Evolutionary conservation across 2,329 filamentous ascomycete species (phyloP).

Genomic region (Fusarium aywerte): DNA sequence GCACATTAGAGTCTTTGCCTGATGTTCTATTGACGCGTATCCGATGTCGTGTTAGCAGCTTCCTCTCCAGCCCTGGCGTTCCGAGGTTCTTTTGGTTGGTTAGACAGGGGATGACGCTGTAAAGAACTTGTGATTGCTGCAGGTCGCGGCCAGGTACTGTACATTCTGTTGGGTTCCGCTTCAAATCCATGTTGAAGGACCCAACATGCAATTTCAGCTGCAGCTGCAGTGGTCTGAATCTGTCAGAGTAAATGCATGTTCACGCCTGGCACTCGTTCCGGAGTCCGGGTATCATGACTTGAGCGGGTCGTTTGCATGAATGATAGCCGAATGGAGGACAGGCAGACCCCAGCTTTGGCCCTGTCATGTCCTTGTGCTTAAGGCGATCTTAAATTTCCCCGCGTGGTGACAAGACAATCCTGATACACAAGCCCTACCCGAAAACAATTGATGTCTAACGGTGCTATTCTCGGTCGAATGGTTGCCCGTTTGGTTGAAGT

Average conservation of each 20-base stretch:
- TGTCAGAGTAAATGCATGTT: constrained; percentile 11
- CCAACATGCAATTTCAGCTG: constrained; percentile 19
- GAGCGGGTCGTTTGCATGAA: constrained; percentile 20
- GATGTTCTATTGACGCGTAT: constrained; percentile 42
- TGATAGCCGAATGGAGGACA: constrained; percentile 22
- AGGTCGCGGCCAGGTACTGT: constrained; percentile 1
- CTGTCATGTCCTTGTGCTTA: not conserved
- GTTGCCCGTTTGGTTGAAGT: constrained; percentile 4
- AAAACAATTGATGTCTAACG: constrained; percentile 31
- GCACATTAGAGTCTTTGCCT: constrained; percentile 40
- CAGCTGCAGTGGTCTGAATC: constrained; percentile 2
- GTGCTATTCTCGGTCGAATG: constrained; percentile 41
- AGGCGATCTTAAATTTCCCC: constrained; percentile 1
- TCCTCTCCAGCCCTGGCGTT: constrained; percentile 23
- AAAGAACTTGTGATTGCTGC: constrained; percentile 26
- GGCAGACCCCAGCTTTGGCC: constrained; percentile 17
- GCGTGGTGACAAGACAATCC: constrained; percentile 8
- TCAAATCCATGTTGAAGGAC: constrained; percentile 20
- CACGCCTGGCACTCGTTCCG: constrained; percentile 7
- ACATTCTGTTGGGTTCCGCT: not conserved
- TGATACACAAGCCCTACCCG: constrained; percentile 20
- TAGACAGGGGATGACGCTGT: constrained; percentile 14
- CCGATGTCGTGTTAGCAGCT: constrained; percentile 34
- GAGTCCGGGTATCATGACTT: not conserved
- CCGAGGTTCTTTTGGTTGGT: constrained; percentile 34